Evolutionary conservation across 768 basidiomycete genomes (phyloP).

Genomic region (Tulasnella sp.): DNA sequence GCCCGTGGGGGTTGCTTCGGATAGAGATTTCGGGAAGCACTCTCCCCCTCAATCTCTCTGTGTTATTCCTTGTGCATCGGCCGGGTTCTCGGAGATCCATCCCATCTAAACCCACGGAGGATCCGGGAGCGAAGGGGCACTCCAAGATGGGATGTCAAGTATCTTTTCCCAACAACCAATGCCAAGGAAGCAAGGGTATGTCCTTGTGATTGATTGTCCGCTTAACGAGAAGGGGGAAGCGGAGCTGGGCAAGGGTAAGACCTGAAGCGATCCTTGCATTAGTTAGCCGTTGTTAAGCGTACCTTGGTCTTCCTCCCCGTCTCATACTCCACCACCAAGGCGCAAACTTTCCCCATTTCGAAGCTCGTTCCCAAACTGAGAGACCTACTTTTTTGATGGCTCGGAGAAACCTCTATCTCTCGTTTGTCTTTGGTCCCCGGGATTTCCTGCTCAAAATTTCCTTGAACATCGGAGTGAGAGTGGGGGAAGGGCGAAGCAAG

Average conservation of each 20-base stretch:
- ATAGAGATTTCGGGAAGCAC: not conserved
- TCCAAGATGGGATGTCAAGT: not conserved
- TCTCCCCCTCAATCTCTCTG: not conserved
- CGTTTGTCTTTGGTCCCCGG: not conserved
- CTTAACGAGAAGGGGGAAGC: not conserved
- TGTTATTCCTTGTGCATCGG: not conserved
- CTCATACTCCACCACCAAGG: slow-evolving; percentile 6
- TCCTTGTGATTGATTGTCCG: not conserved
- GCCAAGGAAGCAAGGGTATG: not conserved
- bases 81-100: not conserved
- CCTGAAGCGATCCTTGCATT: not conserved
- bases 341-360: slow-evolving; percentile 16
- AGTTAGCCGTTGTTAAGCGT: not conserved
- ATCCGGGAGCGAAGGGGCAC: not conserved
- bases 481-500: not conserved
- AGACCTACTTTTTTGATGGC: not conserved
- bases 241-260: not conserved
- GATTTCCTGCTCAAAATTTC: not conserved
- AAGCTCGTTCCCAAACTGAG: slow-evolving; percentile 12
- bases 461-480: not conserved
- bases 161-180: not conserved
- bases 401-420: slow-evolving; percentile 13
- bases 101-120: not conserved
- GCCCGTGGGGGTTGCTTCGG: slow-evolving; percentile 7
- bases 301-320: slow-evolving; percentile 16